phyloP scores from a whole-genome alignment of 2,329 filamentous ascomycete species.

The Trichoderma aggressivum region DNA sequence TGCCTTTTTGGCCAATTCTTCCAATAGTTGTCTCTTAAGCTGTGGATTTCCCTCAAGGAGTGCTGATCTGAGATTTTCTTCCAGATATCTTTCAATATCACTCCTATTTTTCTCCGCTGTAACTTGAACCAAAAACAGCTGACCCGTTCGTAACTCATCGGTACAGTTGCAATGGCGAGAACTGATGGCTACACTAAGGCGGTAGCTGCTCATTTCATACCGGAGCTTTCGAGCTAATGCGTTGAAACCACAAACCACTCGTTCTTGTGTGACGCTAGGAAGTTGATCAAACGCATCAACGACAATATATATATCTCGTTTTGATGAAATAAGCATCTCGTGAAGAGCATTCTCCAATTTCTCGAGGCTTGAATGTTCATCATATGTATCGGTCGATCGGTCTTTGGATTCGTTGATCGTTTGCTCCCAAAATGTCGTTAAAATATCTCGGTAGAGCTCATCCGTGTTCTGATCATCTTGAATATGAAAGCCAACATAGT shows the following conservation, averaged over 20 bases:
- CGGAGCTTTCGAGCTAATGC: background rate
- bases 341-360: background rate
- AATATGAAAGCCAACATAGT: background rate
- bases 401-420: background rate
- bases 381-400: background rate
- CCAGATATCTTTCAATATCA: too few species aligned
- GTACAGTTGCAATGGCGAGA: background rate
- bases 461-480: background rate
- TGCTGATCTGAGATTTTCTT: too few species aligned
- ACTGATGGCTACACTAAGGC: background rate
- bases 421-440: background rate
- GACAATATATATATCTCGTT: background rate
- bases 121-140: background rate
- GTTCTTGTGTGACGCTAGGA: background rate
- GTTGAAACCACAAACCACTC: background rate
- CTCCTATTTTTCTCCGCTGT: background rate
- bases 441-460: background rate
- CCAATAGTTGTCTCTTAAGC: too few species aligned
- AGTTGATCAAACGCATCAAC: background rate
- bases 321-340: background rate
- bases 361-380: background rate
- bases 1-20: too few species aligned
- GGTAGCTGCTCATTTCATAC: background rate
- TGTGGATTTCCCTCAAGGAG: too few species aligned
- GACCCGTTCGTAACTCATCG: background rate